Evolutionary conservation across 2,329 filamentous ascomycete genomes (phyloP), one percentile per base, ranked within the genome.

Genomic region (Chaetomiaceae sp.): DNA sequence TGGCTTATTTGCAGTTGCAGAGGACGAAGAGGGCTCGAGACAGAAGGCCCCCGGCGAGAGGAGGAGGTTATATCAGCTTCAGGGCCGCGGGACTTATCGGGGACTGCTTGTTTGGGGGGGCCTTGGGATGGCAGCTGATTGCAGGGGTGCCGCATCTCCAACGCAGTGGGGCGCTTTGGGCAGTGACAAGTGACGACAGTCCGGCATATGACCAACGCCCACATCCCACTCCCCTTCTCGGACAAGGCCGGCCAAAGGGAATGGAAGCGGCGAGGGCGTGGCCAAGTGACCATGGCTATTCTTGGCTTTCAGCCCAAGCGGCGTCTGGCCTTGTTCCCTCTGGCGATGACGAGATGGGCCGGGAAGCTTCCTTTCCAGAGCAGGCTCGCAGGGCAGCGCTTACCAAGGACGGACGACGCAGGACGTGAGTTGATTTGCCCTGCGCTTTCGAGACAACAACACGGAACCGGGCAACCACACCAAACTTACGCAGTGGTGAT

Each of bases 111-210:
- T 5, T 9, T 9, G 22, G 22, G 22, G 22, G 5, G 14, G 18
- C 10, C 17, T 44, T 37, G 41, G 15, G 27, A 20, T 35, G 37
- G 37, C 47, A 45, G 47, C 42, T 49, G 47, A 49, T 42, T 27
- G 34, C 37, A 45, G 42, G 38, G 42, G 47, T 45, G 48, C 39
- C 42, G 38, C 43, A 45, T 22, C 34, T 20, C 24, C 12, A n/a
- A 12, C 14, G 6, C 22, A 5, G 22, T 24, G 20, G 27, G 26
- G 32, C 15, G 6, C 18, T 19, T n/a, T 6, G 33, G 32, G 27
- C 27, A 39, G 42, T 40, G 43, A 44, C 43, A 46, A 42, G 43
- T 46, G 47, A 45, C 39, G 42, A 27, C 43, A 43, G 40, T 8
- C 34, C 44, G 45, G 41, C 44, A 32, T 22, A 50, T 45, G 44